Conservation (phyloP, 1,284 basidiomycete species). For the Sphagnurus paluster region DNA sequence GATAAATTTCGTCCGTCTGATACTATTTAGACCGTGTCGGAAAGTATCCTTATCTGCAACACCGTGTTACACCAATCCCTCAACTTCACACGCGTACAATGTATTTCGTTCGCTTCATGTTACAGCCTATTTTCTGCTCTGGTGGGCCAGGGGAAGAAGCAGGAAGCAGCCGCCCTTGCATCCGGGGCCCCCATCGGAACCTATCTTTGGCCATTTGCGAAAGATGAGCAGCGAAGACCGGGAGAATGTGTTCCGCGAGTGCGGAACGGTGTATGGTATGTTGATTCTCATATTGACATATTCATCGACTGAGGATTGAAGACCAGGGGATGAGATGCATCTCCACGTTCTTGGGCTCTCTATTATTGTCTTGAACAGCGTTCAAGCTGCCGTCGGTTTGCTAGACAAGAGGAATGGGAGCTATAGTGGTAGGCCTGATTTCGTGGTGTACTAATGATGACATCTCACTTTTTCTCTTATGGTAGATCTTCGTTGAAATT, state of each 20-base stretch:
- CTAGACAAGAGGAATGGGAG: slow-evolving; percentile 31
- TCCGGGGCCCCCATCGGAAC: slow-evolving; percentile 14
- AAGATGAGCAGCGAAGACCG: slow-evolving; percentile 3
- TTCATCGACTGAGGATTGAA: neutral
- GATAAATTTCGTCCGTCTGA: no score
- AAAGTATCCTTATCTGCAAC: no score
- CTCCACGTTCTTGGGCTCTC: slow-evolving; percentile 27
- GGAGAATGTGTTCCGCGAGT: slow-evolving; percentile 9
- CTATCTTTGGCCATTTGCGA: slow-evolving; percentile 14
- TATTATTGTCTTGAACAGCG: slow-evolving; percentile 33
- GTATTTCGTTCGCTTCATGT: no score
- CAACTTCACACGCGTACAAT: no score
- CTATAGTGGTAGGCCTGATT: slow-evolving; percentile 31
- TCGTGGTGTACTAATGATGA: slow-evolving; percentile 14
- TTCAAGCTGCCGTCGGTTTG: slow-evolving; percentile 30
- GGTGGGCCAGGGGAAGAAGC: neutral
- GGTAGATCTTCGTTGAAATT: no score
- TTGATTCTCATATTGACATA: neutral
- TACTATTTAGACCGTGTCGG: no score
- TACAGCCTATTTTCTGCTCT: neutral
- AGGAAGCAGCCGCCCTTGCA: slow-evolving; percentile 7
- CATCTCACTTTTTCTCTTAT: neutral
- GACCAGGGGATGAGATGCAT: slow-evolving; percentile 31
- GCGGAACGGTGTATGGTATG: slow-evolving; percentile 12
- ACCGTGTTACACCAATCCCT: no score